phyloP scores from a whole-genome alignment of 1,139 yeast species.

The Hyphopichia pseudoburtonii region DNA sequence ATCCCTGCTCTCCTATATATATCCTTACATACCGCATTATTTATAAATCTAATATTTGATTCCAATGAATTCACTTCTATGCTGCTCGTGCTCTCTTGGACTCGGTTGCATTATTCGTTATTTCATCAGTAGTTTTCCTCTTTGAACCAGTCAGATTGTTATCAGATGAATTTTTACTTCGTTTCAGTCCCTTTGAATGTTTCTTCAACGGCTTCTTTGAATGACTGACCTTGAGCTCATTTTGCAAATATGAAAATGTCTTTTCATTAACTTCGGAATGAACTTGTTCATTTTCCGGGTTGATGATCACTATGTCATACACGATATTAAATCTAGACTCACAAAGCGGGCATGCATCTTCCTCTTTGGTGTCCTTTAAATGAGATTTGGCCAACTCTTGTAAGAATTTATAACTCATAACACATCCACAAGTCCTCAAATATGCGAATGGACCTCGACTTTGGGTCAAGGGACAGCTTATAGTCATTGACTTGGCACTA shows the following conservation, averaged over 20 bases:
- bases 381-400: slow-evolving; percentile 15
- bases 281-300: slow-evolving; percentile 19
- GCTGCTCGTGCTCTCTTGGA: too few relatives aligned
- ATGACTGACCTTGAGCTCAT: slow-evolving; percentile 40
- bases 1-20: neutral
- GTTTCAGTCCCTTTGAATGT: too few relatives aligned
- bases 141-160: too few relatives aligned
- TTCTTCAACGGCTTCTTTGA: slow-evolving; percentile 39
- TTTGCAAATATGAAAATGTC: slow-evolving; percentile 33
- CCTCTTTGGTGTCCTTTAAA: slow-evolving; percentile 8
- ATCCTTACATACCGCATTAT: neutral
- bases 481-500: slow-evolving; percentile 15
- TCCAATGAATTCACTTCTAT: too few relatives aligned
- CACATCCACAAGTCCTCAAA: slow-evolving; percentile 45
- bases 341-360: slow-evolving; percentile 36
- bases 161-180: too few relatives aligned
- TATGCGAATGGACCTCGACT: slow-evolving; percentile 27
- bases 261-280: slow-evolving; percentile 33
- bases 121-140: too few relatives aligned
- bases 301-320: slow-evolving; percentile 34
- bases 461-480: slow-evolving; percentile 54
- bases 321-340: slow-evolving; percentile 18
- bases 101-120: too few relatives aligned
- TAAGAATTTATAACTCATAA: slow-evolving; percentile 26
- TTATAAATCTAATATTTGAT: too few relatives aligned